Percentiles rank a stretch among this genome's conserved stretches.
phyloP scores from a whole-genome alignment of 768 basidiomycete species.

The Boletus tomentosulus region DNA sequence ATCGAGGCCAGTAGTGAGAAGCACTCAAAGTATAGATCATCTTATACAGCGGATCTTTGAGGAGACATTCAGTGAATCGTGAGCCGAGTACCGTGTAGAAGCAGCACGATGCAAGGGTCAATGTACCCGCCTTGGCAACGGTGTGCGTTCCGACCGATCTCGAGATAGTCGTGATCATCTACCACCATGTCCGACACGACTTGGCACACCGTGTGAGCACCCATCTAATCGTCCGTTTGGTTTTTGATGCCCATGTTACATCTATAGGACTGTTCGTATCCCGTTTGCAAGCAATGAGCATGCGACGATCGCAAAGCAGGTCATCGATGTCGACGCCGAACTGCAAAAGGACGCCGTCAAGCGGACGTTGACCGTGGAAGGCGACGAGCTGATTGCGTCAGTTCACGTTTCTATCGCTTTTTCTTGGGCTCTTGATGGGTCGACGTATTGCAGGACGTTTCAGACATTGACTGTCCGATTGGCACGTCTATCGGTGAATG shows the following conservation, averaged over 20 bases:
- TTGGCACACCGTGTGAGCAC: constrained; percentile 57
- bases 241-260: background rate
- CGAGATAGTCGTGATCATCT: background rate
- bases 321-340: constrained; percentile 84
- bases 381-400: constrained; percentile 70
- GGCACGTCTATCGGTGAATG: constrained; percentile 80
- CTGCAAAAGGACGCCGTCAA: constrained; percentile 78
- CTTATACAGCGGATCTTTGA: background rate
- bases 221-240: background rate
- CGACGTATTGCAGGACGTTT: constrained; percentile 48
- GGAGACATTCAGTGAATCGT: background rate
- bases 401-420: constrained; percentile 26
- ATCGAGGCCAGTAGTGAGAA: background rate
- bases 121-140: background rate
- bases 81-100: background rate
- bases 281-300: constrained; percentile 75
- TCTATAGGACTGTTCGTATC: constrained; percentile 60
- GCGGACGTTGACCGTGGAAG: constrained; percentile 64
- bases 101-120: background rate
- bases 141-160: background rate
- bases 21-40: background rate
- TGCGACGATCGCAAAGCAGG: constrained; percentile 76
- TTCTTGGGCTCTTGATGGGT: constrained; percentile 1
- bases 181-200: constrained; percentile 11
- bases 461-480: constrained; percentile 78